These are phyloP conservation scores for Colletotrichum coccodes DNA, from an alignment of 2,329 filamentous ascomycete species.

Conservation along the genomic window DNA sequence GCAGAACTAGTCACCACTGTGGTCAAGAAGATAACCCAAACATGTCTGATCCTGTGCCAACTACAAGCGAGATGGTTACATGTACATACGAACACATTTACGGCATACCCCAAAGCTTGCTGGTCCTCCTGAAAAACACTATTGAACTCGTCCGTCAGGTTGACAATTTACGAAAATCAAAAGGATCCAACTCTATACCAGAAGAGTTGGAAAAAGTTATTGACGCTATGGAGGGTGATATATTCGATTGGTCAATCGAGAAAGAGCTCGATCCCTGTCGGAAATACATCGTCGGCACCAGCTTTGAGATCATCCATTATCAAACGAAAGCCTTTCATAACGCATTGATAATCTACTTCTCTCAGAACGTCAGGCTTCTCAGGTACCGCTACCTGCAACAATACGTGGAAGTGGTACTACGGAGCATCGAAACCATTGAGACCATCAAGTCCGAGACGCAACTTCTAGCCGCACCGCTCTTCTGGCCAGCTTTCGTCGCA, in stretches of 20 bases:
- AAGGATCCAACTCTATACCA: neutral
- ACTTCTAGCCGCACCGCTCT: constrained; percentile 36
- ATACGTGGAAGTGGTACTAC: constrained; percentile 34
- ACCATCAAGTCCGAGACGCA: constrained; percentile 34
- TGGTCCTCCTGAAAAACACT: constrained; percentile 19
- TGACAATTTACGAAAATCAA: neutral
- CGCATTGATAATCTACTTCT: constrained; percentile 40
- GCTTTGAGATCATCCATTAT: constrained; percentile 28
- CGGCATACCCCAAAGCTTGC: constrained; percentile 32
- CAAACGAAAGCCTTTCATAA: constrained; percentile 37
- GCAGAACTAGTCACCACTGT: neutral
- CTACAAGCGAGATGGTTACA: neutral
- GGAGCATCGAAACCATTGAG: constrained; percentile 37
- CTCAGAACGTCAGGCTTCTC: constrained; percentile 34
- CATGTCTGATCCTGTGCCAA: neutral
- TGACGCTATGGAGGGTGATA: constrained; percentile 20
- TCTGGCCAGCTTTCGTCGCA: constrained; percentile 39
- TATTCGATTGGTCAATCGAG: constrained; percentile 30
- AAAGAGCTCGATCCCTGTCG: neutral
- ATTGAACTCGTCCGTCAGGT: constrained; percentile 21
- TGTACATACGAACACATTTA: constrained; percentile 35
- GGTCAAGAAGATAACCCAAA: too few relatives aligned
- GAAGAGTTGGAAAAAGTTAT: neutral
- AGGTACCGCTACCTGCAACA: constrained; percentile 33
- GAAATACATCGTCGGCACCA: neutral